Percentiles rank a stretch among this genome's conserved stretches.
phyloP scores from a whole-genome alignment of 177 flowering plant genomes.

The Telopea speciosissima region DNA sequence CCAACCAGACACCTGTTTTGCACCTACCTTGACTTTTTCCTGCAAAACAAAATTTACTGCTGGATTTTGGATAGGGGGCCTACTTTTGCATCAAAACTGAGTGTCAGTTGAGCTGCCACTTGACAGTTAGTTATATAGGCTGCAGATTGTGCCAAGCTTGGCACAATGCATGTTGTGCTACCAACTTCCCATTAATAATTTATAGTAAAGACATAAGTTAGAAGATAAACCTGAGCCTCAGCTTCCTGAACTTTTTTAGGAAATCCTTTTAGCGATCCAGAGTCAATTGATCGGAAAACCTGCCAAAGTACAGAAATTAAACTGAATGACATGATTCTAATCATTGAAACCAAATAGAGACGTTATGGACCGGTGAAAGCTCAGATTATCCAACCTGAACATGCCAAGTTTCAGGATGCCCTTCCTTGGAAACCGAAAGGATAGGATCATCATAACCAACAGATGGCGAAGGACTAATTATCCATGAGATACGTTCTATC shows the following conservation, averaged over 20 bases:
- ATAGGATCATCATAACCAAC: conserved; percentile 28
- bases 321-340: background rate
- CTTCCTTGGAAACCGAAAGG: conserved; percentile 45
- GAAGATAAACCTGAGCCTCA: conserved; percentile 38
- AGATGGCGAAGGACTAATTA: background rate
- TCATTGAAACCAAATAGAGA: conserved; percentile 4
- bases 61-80: too few relatives aligned
- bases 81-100: too few relatives aligned
- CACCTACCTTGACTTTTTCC: too few relatives aligned
- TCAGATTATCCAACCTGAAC: conserved; percentile 47
- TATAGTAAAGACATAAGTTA: background rate
- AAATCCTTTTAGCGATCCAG: conserved; percentile 73
- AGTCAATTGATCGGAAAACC: conserved; percentile 76
- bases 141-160: too few relatives aligned
- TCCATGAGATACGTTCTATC: background rate
- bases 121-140: too few relatives aligned
- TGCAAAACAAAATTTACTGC: too few relatives aligned
- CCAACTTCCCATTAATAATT: background rate
- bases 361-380: conserved; percentile 1
- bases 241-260: conserved; percentile 45
- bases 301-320: conserved; percentile 15
- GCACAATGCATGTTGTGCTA: too few relatives aligned
- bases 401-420: conserved; percentile 66
- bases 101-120: too few relatives aligned
- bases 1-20: too few relatives aligned